Percentiles rank a stretch among this genome's conserved stretches.
Conservation (phyloP, 148 eudicot genomes). For the Hydrangea macrophylla region DNA sequence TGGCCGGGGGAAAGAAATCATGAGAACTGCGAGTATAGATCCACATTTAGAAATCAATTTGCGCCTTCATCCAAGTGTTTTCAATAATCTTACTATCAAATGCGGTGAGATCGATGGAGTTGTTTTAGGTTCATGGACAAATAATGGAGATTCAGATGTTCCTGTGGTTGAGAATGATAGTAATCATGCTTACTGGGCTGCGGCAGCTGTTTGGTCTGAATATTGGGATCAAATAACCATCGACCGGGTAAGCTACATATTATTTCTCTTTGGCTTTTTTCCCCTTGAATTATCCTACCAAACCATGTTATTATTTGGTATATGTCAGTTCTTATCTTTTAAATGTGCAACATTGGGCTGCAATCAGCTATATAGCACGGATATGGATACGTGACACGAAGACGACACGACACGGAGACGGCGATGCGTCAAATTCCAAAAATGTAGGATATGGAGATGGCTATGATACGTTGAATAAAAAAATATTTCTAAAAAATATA, state of each 20-base stretch:
- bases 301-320: neutral
- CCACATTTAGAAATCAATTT: conserved; percentile 36
- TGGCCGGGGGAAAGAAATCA: conserved; percentile 35
- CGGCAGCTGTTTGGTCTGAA: conserved; percentile 89
- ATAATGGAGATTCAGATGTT: conserved; percentile 32
- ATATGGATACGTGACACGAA: too few species aligned
- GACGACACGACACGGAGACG: too few species aligned
- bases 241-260: conserved; percentile 74
- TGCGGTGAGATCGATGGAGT: conserved; percentile 95
- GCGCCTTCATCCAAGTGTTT: conserved; percentile 30
- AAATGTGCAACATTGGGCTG: neutral
- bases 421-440: too few species aligned
- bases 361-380: too few species aligned
- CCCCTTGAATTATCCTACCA: neutral
- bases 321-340: neutral
- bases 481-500: too few species aligned
- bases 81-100: conserved; percentile 37
- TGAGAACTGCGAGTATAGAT: conserved; percentile 31
- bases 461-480: too few species aligned
- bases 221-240: conserved; percentile 85
- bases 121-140: conserved; percentile 82
- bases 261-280: conserved; percentile 9
- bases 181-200: conserved; percentile 75
- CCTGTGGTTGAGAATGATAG: conserved; percentile 59
- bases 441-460: too few species aligned